These are phyloP conservation scores for Cupressus sempervirens DNA, from an alignment of 75 land plant genomes.

Conservation along the genomic window DNA sequence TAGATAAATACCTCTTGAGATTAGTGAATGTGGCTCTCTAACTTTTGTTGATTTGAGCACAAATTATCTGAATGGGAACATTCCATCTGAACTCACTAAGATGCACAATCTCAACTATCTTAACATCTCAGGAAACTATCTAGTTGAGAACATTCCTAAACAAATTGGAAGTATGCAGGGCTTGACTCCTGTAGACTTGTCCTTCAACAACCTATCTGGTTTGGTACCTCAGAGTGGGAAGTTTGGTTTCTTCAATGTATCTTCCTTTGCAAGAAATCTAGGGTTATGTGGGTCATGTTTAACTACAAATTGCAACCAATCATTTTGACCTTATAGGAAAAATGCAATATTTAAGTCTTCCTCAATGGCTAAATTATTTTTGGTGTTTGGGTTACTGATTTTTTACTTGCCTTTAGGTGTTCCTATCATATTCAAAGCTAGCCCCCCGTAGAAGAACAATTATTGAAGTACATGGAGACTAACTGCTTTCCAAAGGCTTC, in stretches of 20 bases:
- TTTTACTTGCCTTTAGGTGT: slow-evolving; percentile 33
- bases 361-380: slow-evolving; percentile 27
- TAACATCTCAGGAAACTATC: slow-evolving; percentile 54
- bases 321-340: not conserved
- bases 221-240: slow-evolving; percentile 45
- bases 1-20: slow-evolving; percentile 51
- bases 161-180: slow-evolving; percentile 46
- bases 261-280: slow-evolving; percentile 54
- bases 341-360: not conserved
- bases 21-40: slow-evolving; percentile 39
- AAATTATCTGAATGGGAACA: slow-evolving; percentile 49
- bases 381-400: slow-evolving; percentile 32
- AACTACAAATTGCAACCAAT: slow-evolving; percentile 24
- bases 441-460: slow-evolving; percentile 6
- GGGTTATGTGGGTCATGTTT: slow-evolving; percentile 30
- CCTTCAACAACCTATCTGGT: slow-evolving; percentile 73
- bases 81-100: slow-evolving; percentile 46
- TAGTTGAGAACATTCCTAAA: slow-evolving; percentile 43
- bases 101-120: slow-evolving; percentile 42
- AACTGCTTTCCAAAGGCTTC: slow-evolving; percentile 53
- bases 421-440: slow-evolving; percentile 28
- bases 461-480: slow-evolving; percentile 41
- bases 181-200: slow-evolving; percentile 61
- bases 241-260: slow-evolving; percentile 37
- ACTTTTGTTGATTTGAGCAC: too few relatives aligned